A percentile compares a stretch with the other conserved stretches of the same genome.
These are phyloP conservation scores for Alternaria sp. DNA, from an alignment of 2,329 filamentous ascomycete species.

Conservation along the genomic window DNA sequence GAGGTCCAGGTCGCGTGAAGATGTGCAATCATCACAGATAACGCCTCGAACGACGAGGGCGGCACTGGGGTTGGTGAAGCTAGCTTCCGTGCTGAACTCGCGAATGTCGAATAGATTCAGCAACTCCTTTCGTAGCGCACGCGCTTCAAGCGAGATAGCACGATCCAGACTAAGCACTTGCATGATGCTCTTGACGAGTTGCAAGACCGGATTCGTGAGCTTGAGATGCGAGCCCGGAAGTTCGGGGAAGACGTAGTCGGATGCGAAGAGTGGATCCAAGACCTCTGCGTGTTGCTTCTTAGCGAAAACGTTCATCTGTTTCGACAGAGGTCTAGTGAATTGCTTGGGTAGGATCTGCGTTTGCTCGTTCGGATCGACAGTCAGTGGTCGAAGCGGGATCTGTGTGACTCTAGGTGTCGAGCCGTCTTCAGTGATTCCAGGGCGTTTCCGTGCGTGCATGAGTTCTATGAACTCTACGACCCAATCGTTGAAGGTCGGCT, in stretches of 20 bases:
- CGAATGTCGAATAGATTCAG: slow-evolving; percentile 90
- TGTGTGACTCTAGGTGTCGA: slow-evolving; percentile 64
- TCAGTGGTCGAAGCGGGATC: slow-evolving; percentile 62
- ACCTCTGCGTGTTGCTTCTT: slow-evolving; percentile 86
- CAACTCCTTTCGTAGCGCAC: slow-evolving; percentile 86
- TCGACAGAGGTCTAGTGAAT: slow-evolving; percentile 89
- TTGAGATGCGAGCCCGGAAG: slow-evolving; percentile 75
- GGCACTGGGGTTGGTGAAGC: slow-evolving; percentile 84
- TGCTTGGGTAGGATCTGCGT: slow-evolving; percentile 75
- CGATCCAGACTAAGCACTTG: slow-evolving; percentile 91
- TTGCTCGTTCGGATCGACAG: slow-evolving; percentile 63
- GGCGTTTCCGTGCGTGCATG: slow-evolving; percentile 84
- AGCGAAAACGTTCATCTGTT: slow-evolving; percentile 82
- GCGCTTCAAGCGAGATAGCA: slow-evolving; percentile 85
- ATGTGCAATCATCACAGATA: slow-evolving; percentile 88
- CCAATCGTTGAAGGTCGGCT: slow-evolving; percentile 89
- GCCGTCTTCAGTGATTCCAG: slow-evolving; percentile 55
- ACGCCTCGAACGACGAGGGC: slow-evolving; percentile 75
- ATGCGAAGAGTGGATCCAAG: slow-evolving; percentile 83
- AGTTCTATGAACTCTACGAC: slow-evolving; percentile 92
- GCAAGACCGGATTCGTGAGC: slow-evolving; percentile 74
- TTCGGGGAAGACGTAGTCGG: slow-evolving; percentile 83
- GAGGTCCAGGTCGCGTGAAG: slow-evolving; percentile 86
- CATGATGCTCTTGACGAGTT: slow-evolving; percentile 91
- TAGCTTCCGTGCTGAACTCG: slow-evolving; percentile 88